Percentiles rank a stretch among this genome's conserved stretches.
phyloP scores from a whole-genome alignment of 768 basidiomycete species.

The Suillus plorans region DNA sequence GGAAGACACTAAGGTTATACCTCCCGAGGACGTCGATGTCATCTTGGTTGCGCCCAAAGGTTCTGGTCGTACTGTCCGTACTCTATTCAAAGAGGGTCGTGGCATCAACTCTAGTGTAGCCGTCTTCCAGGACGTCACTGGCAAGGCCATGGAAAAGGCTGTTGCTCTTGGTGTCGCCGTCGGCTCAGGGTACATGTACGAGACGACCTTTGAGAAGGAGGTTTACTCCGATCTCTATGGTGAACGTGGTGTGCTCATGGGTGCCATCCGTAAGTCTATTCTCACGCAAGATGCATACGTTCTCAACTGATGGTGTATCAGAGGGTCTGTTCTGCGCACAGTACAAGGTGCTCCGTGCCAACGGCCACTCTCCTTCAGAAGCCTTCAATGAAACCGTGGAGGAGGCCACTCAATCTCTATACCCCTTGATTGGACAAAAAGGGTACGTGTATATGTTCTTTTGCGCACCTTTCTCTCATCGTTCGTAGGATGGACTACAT shows the following conservation, averaged over 20 bases:
- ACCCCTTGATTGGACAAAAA: slow-evolving; percentile 93
- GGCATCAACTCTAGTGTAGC: slow-evolving; percentile 96
- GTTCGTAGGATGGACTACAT: slow-evolving; percentile 92
- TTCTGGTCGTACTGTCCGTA: slow-evolving; percentile 97
- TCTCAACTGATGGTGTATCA: slow-evolving; percentile 26
- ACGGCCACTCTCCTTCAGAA: slow-evolving; percentile 96
- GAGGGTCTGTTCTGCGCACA: slow-evolving; percentile 99
- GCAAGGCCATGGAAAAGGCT: slow-evolving; percentile 97
- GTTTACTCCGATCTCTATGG: slow-evolving; percentile 99
- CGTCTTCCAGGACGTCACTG: slow-evolving; percentile 97
- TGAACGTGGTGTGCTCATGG: slow-evolving; percentile 99
- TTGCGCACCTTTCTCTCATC: neutral
- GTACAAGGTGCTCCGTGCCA: slow-evolving; percentile 95
- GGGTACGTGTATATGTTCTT: slow-evolving; percentile 54
- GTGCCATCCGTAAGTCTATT: slow-evolving; percentile 76
- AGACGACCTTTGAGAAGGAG: slow-evolving; percentile 99
- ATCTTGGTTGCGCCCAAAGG: slow-evolving; percentile 99
- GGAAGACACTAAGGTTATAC: slow-evolving; percentile 92
- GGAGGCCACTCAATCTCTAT: slow-evolving; percentile 97
- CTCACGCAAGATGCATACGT: neutral
- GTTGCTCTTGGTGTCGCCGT: slow-evolving; percentile 91
- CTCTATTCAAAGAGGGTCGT: slow-evolving; percentile 99
- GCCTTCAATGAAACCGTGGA: slow-evolving; percentile 99
- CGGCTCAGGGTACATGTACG: slow-evolving; percentile 97
- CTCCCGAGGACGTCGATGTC: slow-evolving; percentile 93